Percentiles rank a stretch among this genome's conserved stretches.
Evolutionary conservation across 345 rosid genomes (phyloP).

Genomic region (Eucalyptus camaldulensis): DNA sequence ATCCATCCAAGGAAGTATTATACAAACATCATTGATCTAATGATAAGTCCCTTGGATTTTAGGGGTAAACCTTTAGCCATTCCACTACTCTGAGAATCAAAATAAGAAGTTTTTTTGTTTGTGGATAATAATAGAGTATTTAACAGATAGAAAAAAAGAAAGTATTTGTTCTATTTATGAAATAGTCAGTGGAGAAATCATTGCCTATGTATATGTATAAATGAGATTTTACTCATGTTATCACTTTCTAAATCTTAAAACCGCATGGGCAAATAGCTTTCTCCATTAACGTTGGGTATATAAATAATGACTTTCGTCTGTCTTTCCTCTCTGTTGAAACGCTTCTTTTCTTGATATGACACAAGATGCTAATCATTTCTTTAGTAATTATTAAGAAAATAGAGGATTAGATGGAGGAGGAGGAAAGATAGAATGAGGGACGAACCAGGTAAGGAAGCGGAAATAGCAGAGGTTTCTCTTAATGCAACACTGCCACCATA

Average conservation of each 20-base stretch:
- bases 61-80: neutral
- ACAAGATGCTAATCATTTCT: neutral
- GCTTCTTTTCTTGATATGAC: neutral
- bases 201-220: neutral
- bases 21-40: neutral
- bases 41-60: neutral
- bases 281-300: neutral
- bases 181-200: neutral
- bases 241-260: neutral
- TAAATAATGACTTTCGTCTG: neutral
- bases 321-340: neutral
- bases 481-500: neutral
- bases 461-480: neutral
- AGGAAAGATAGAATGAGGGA: neutral
- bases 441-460: neutral
- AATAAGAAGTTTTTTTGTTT: neutral
- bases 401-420: neutral
- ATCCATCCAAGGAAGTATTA: neutral
- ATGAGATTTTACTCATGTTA: neutral
- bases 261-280: neutral
- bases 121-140: neutral
- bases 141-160: neutral
- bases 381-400: neutral
- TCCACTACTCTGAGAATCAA: neutral
- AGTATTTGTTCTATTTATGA: neutral